A percentile compares a stretch with the other conserved stretches of the same genome.
These are phyloP conservation scores for Salicornia ramosissima DNA, from an alignment of 148 eudicot species.

Conservation along the genomic window DNA sequence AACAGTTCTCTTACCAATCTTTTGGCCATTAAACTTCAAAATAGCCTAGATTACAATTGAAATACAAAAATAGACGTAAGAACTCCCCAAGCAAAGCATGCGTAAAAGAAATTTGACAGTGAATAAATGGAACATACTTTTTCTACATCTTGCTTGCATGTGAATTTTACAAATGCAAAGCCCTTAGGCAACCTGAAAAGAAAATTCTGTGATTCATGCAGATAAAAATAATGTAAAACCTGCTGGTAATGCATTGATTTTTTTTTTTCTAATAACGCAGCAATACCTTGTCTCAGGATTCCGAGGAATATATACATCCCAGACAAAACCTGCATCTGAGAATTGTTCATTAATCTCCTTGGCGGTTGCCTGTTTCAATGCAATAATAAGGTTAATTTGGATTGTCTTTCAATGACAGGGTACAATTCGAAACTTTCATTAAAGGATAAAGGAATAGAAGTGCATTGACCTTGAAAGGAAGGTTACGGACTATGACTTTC, in stretches of 20 bases:
- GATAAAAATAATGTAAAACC: slow-evolving; percentile 8
- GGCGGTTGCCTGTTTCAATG: slow-evolving; percentile 49
- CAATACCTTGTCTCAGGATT: slow-evolving; percentile 78
- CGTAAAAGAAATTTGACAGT: slow-evolving; percentile 8
- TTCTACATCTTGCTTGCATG: slow-evolving; percentile 90
- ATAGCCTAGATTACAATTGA: slow-evolving; percentile 55
- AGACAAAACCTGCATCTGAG: slow-evolving; percentile 70
- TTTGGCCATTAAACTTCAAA: slow-evolving; percentile 71
- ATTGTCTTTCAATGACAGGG: not conserved
- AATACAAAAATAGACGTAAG: not conserved
- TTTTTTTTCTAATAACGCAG: slow-evolving; percentile 10
- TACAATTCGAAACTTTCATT: not conserved
- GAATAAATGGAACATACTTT: slow-evolving; percentile 43
- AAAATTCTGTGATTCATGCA: slow-evolving; percentile 17
- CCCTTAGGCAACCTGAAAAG: slow-evolving; percentile 73
- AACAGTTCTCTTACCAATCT: slow-evolving; percentile 58
- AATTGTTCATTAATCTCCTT: slow-evolving; percentile 68
- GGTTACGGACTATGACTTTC: slow-evolving; percentile 88
- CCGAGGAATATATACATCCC: slow-evolving; percentile 86
- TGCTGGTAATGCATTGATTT: not conserved
- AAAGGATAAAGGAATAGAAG: slow-evolving; percentile 3
- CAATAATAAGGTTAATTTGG: not conserved
- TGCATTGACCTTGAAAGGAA: slow-evolving; percentile 74
- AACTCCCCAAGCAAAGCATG: not conserved
- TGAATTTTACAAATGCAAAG: slow-evolving; percentile 91